Conservation (phyloP, 257 asterid species). For the Schizonepeta tenuifolia region DNA sequence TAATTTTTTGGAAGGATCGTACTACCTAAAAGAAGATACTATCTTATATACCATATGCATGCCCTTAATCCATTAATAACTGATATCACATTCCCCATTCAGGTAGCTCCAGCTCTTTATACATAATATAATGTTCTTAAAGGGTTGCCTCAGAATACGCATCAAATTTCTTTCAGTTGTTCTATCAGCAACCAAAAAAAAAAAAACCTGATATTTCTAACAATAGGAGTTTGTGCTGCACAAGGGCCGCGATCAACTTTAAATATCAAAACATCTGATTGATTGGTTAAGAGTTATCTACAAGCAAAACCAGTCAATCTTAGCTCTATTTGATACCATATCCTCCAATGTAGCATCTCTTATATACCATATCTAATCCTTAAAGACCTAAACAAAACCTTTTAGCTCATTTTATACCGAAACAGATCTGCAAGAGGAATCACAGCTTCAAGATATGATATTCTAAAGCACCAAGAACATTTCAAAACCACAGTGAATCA, state of each 20-base stretch:
- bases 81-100: not conserved
- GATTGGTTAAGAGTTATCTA: not conserved
- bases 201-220: not conserved
- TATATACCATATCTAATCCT: not conserved
- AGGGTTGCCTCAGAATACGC: not conserved
- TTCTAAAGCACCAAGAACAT: not conserved
- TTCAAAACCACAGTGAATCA: not conserved
- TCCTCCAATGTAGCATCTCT: not conserved
- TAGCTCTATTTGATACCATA: no score
- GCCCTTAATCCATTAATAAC: slow-evolving; percentile 10
- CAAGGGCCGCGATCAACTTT: not conserved
- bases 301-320: no score
- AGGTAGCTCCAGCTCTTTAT: slow-evolving; percentile 15
- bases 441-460: not conserved
- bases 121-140: slow-evolving; percentile 14
- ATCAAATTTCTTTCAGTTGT: not conserved
- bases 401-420: not conserved
- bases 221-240: slow-evolving; percentile 10
- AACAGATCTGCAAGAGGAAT: not conserved
- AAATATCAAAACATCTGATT: not conserved
- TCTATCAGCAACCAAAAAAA: not conserved
- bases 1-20: slow-evolving; percentile 1
- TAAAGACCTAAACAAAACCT: not conserved
- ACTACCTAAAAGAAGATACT: not conserved
- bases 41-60: slow-evolving; percentile 3